Base-by-base conservation (phyloP, 305 asterid species). In the Fraxinus xanthoxyloides region DNA sequence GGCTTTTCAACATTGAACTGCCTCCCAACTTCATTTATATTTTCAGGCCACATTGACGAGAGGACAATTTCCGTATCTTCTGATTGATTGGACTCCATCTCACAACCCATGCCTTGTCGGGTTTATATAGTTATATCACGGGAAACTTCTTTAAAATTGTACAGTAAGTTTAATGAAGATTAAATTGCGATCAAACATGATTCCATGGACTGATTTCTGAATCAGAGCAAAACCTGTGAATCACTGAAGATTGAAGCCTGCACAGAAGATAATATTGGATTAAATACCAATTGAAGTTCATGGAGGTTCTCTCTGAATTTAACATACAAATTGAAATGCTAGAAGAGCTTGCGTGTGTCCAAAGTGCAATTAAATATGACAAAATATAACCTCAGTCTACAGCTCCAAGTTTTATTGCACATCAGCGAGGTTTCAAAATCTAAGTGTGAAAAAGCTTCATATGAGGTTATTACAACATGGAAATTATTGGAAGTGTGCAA, bases 11-110 rank as follows among this genome's bases (percentile, higher is more conserved):
- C 87, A 21, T 93, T 93, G 92, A 93, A 95, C 72, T 92, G 97
- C 63, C 93, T 87, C 9, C 98, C 97, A 4, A 90, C 97, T 77
- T 91, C 98, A 23, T 92, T 93, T 72, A 93, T 92, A 84, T 92
- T 95, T 79, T 95, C 98, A 17, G 98, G 99, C 99, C 99, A 95
- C 99, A 95, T 95, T 7, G 98, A 95, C 13, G 97, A 86, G 19
- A 95, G 93, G 86, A 92, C 97, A 13, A 91, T 80, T 54, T 95
- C 98, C 93, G 88, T 89, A 21, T 95, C 98, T 79, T 93, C 97
- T 0, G 88, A 59, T 40, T 85, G 89, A 40, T 92, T 93, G 2
- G 72, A 80, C 82, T 92, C 93, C 92, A 90, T 93, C 82, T 93
- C 98, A 63, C 94, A 92, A 43, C 93, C 97, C 98, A 93, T 92